These are phyloP conservation scores for Chlamydomonas reinhardtii DNA, from an alignment of 163 green algal species.

Conservation along the genomic window DNA sequence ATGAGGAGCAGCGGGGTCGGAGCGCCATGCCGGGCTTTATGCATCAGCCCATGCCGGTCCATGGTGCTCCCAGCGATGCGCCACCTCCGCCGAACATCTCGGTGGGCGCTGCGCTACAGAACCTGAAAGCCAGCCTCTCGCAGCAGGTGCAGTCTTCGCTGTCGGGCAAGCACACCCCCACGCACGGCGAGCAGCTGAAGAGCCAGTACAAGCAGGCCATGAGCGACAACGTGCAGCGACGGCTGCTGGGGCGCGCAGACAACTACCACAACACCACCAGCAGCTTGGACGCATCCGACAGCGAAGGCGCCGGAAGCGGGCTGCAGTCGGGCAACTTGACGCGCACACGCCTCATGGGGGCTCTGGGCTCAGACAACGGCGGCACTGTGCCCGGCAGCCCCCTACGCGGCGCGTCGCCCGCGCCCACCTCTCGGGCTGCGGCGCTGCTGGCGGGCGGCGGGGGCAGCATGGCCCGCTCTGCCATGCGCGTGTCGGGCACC, in stretches of 20 bases:
- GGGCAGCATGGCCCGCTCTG: neutral
- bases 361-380: neutral
- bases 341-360: neutral
- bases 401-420: neutral
- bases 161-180: neutral
- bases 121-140: slow-evolving; percentile 20
- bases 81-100: neutral
- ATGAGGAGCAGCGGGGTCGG: too few relatives aligned
- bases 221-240: slow-evolving; percentile 17
- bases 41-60: too few relatives aligned
- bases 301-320: neutral
- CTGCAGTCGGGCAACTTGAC: neutral
- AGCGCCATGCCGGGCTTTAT: too few relatives aligned
- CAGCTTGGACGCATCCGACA: neutral
- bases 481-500: neutral
- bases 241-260: slow-evolving; percentile 20
- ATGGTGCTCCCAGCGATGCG: neutral
- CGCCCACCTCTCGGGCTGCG: neutral
- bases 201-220: slow-evolving; percentile 22
- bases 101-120: neutral
- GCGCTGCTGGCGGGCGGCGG: neutral
- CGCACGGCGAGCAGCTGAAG: slow-evolving; percentile 16
- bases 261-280: neutral
- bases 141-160: slow-evolving; percentile 10
- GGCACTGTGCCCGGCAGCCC: neutral